Conservation (phyloP, 164 flowering plant genomes). For the Annona cherimola region DNA sequence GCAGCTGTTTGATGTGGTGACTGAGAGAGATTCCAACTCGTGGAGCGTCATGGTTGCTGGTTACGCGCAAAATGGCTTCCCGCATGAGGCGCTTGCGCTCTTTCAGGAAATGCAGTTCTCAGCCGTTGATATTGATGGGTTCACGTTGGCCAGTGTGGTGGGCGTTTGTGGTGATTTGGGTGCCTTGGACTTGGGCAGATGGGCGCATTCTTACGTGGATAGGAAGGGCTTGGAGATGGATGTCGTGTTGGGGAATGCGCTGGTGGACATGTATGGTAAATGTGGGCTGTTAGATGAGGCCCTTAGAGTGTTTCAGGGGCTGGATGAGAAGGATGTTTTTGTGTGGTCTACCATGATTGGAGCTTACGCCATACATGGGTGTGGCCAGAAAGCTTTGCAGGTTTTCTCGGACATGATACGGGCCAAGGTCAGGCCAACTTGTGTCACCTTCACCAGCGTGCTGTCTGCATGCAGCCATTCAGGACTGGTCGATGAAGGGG, state of each 20-base stretch:
- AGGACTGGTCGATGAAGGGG: slow-evolving; percentile 19
- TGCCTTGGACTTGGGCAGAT: slow-evolving; percentile 23
- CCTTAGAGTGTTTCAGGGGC: slow-evolving; percentile 10
- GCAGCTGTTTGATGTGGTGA: slow-evolving; percentile 20
- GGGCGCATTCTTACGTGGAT: slow-evolving; percentile 20
- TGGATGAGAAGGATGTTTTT: slow-evolving; percentile 14
- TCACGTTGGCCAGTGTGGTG: slow-evolving; percentile 16
- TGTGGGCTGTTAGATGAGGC: slow-evolving; percentile 23
- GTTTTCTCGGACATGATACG: slow-evolving; percentile 16
- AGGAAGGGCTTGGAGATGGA: slow-evolving; percentile 7
- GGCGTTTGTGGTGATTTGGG: slow-evolving; percentile 21
- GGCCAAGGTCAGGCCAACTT: slow-evolving; percentile 12
- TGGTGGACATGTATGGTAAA: slow-evolving; percentile 22
- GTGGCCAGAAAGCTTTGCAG: slow-evolving; percentile 20
- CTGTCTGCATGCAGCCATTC: slow-evolving; percentile 27
- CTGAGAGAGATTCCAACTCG: slow-evolving; percentile 10
- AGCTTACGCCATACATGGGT: slow-evolving; percentile 22
- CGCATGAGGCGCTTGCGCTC: slow-evolving; percentile 13
- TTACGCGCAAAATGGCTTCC: slow-evolving; percentile 14
- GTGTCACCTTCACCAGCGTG: slow-evolving; percentile 24
- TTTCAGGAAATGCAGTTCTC: slow-evolving; percentile 21
- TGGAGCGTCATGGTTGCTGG: slow-evolving; percentile 26
- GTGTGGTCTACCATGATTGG: slow-evolving; percentile 27
- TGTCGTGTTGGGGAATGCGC: slow-evolving; percentile 18
- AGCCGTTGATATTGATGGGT: slow-evolving; percentile 13